Evolutionary conservation across 2,329 filamentous ascomycete species (phyloP).

Genomic region (Amphichorda felina): DNA sequence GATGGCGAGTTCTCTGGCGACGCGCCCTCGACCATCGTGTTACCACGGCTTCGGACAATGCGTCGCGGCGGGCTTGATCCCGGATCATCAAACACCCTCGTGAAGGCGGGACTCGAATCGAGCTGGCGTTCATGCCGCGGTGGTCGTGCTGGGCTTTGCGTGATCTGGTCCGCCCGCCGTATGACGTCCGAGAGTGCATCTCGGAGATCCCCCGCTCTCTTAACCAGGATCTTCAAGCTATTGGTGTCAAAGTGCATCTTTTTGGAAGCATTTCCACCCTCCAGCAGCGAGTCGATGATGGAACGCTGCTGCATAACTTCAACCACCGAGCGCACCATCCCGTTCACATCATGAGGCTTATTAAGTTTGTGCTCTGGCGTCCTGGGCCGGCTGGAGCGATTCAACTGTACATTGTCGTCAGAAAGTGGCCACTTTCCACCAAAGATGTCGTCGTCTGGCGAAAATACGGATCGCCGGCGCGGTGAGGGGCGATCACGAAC

Average conservation of each 20-base stretch:
- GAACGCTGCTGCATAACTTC: constrained; percentile 49
- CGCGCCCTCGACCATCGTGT: constrained; percentile 32
- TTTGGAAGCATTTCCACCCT: constrained; percentile 30
- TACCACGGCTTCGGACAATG: constrained; percentile 39
- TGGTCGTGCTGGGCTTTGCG: constrained; percentile 41
- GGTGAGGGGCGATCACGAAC: constrained; percentile 39
- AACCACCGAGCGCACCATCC: constrained; percentile 49
- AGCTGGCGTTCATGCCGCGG: constrained; percentile 29
- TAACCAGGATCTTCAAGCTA: constrained; percentile 54
- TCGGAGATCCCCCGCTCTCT: constrained; percentile 46
- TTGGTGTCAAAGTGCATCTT: constrained; percentile 56
- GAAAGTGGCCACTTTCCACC: constrained; percentile 34
- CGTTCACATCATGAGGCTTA: constrained; percentile 24
- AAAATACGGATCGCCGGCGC: constrained; percentile 50
- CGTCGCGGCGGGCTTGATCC: constrained; percentile 41
- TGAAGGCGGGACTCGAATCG: constrained; percentile 56
- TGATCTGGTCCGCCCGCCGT: constrained; percentile 45
- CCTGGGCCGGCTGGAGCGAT: constrained; percentile 27
- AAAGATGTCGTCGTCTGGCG: constrained; percentile 56
- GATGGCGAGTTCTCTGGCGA: constrained; percentile 42
- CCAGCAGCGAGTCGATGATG: constrained; percentile 13
- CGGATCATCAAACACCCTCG: constrained; percentile 52
- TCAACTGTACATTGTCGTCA: constrained; percentile 21
- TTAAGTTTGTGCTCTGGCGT: constrained; percentile 23
- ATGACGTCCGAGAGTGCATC: constrained; percentile 48